Percentiles rank a stretch among this genome's conserved stretches.
These are phyloP conservation scores for Capronia coronata DNA, from an alignment of 2,329 filamentous ascomycete genomes.

Conservation along the genomic window DNA sequence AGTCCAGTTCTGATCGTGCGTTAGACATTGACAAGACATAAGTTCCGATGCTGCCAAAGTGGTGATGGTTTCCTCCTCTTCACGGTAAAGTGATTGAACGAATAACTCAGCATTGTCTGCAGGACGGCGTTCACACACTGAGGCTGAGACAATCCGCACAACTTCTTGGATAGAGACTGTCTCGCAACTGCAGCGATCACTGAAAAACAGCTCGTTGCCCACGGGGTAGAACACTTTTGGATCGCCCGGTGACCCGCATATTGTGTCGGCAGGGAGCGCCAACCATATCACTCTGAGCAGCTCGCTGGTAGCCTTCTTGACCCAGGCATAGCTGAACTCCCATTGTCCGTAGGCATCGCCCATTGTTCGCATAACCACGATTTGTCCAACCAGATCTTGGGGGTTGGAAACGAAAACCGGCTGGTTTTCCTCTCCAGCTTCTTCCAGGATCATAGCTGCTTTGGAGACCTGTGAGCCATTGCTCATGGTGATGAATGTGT, in stretches of 20 bases:
- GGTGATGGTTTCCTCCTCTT: conserved; percentile 55
- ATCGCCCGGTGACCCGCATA: conserved; percentile 54
- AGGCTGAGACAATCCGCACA: conserved; percentile 51
- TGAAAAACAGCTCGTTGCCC: conserved; percentile 68
- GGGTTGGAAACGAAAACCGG: neutral
- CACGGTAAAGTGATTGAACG: conserved; percentile 63
- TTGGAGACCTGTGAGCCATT: neutral
- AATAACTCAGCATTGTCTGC: conserved; percentile 51
- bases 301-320: conserved; percentile 47
- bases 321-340: conserved; percentile 63
- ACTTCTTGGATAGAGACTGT: conserved; percentile 52
- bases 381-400: conserved; percentile 14
- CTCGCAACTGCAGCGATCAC: conserved; percentile 66
- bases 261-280: conserved; percentile 64
- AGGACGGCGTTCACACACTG: conserved; percentile 49
- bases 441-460: conserved; percentile 14
- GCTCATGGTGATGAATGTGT: conserved; percentile 1
- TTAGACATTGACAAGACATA: conserved; percentile 25
- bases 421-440: conserved; percentile 4
- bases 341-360: conserved; percentile 37
- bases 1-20: neutral
- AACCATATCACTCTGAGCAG: conserved; percentile 64
- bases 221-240: conserved; percentile 51
- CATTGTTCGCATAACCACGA: conserved; percentile 45
- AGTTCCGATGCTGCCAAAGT: conserved; percentile 30